A percentile compares a stretch with the other conserved stretches of the same genome.
These are phyloP conservation scores for Mallotus japonicus DNA, from an alignment of 441 rosid genomes.

Conservation along the genomic window DNA sequence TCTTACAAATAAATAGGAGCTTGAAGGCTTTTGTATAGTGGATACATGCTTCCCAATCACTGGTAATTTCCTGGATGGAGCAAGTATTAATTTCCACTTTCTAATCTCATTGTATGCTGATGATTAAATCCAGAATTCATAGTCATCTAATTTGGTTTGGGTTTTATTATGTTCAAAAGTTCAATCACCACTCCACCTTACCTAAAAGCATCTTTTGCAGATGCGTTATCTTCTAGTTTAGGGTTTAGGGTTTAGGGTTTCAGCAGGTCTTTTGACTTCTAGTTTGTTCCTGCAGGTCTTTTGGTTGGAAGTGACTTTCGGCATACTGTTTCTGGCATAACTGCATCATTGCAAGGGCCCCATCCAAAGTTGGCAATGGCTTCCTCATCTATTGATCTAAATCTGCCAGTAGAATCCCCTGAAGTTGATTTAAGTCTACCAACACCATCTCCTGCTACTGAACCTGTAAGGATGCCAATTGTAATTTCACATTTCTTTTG, in stretches of 20 bases:
- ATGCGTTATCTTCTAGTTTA: slow-evolving; percentile 17
- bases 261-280: too few species aligned
- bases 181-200: slow-evolving; percentile 46
- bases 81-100: slow-evolving; percentile 27
- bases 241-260: too few species aligned
- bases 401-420: slow-evolving; percentile 20
- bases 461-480: slow-evolving; percentile 36
- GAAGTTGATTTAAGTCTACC: slow-evolving; percentile 23
- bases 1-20: not conserved
- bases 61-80: slow-evolving; percentile 30
- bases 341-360: slow-evolving; percentile 43
- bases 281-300: slow-evolving; percentile 48
- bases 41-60: too few species aligned
- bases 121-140: slow-evolving; percentile 5
- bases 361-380: slow-evolving; percentile 32
- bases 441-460: slow-evolving; percentile 9
- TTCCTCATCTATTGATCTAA: slow-evolving; percentile 36
- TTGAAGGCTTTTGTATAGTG: not conserved
- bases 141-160: slow-evolving; percentile 39
- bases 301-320: slow-evolving; percentile 44
- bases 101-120: slow-evolving; percentile 27
- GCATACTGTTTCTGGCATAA: slow-evolving; percentile 55
- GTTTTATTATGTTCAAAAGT: slow-evolving; percentile 37
- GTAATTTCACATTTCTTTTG: not conserved
- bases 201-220: slow-evolving; percentile 32